Evolutionary conservation across 1,284 basidiomycete genomes (phyloP).

Genomic region (Spongispora temasekensis): DNA sequence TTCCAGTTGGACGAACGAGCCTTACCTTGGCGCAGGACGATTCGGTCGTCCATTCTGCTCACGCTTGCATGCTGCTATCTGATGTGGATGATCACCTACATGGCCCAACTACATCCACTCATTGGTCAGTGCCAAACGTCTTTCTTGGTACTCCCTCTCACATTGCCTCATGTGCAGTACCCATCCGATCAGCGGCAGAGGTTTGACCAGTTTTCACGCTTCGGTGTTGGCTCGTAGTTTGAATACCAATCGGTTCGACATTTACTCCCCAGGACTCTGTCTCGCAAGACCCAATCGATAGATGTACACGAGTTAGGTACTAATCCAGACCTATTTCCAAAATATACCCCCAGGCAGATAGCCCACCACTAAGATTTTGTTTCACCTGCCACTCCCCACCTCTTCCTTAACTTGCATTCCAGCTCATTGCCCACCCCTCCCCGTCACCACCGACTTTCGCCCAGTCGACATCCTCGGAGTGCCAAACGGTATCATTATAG

Average conservation of each 20-base stretch:
- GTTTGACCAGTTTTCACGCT: conserved; percentile 13
- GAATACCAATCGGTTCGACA: conserved; percentile 25
- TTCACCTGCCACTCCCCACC: conserved; percentile 4
- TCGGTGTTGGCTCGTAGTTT: conserved; percentile 5
- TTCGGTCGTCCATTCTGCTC: conserved; percentile 78
- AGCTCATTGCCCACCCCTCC: conserved; percentile 11
- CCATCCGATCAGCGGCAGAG: conserved; percentile 16
- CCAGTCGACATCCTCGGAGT: conserved; percentile 18
- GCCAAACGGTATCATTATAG: conserved; percentile 8
- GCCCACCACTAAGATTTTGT: too few relatives aligned
- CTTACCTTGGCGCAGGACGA: conserved; percentile 53
- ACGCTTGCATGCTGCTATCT: conserved; percentile 83
- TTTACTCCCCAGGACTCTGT: not conserved
- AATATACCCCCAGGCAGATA: conserved; percentile 3
- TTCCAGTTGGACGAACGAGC: not conserved
- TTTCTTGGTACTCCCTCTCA: conserved; percentile 2
- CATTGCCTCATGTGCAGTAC: conserved; percentile 15
- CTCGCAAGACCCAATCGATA: conserved; percentile 14
- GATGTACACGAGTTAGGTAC: conserved; percentile 28
- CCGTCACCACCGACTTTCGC: conserved; percentile 8
- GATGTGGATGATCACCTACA: conserved; percentile 94
- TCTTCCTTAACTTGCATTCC: not conserved
- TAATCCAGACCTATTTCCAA: conserved; percentile 22
- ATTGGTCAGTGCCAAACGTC: conserved; percentile 58
- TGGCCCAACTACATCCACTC: conserved; percentile 88